phyloP scores from a whole-genome alignment of 768 basidiomycete species.

The Kwoniella bestiolae region DNA sequence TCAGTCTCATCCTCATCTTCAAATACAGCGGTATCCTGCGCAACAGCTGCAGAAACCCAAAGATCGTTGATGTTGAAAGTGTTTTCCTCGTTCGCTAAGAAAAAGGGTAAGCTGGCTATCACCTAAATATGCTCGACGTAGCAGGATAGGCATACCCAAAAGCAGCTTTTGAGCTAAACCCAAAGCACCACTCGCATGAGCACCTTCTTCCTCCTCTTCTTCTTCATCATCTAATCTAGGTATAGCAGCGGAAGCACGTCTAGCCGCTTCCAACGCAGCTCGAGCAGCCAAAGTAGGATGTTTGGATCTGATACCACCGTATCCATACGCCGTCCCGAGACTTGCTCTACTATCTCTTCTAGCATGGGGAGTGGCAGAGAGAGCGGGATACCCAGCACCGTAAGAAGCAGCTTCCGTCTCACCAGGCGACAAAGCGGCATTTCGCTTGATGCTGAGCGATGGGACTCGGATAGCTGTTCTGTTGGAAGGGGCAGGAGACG shows the following conservation, averaged over 20 bases:
- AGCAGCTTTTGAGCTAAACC: conserved; percentile 86
- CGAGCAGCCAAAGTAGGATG: conserved; percentile 55
- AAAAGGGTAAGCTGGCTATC: neutral
- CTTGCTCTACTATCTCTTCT: conserved; percentile 53
- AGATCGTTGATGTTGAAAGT: conserved; percentile 93
- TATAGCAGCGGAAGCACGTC: conserved; percentile 42
- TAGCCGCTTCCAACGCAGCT: conserved; percentile 50
- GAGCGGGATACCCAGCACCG: conserved; percentile 38
- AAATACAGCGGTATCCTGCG: conserved; percentile 69
- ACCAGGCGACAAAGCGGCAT: conserved; percentile 37
- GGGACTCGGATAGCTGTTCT: conserved; percentile 32
- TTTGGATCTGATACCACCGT: conserved; percentile 56
- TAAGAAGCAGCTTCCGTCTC: conserved; percentile 26
- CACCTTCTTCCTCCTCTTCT: conserved; percentile 42
- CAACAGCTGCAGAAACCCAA: conserved; percentile 97
- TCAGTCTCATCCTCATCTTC: conserved; percentile 76
- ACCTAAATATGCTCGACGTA: neutral
- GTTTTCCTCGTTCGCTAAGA: conserved; percentile 82
- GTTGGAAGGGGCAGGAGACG: conserved; percentile 34
- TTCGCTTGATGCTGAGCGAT: conserved; percentile 21
- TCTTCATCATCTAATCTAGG: conserved; percentile 29
- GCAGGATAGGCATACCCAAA: conserved; percentile 59
- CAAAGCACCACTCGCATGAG: conserved; percentile 59
- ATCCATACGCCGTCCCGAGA: conserved; percentile 56
- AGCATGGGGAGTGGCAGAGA: conserved; percentile 22